phyloP scores from a whole-genome alignment of 1,284 basidiomycete genomes.

The Cystobasidiaceae sp. region DNA sequence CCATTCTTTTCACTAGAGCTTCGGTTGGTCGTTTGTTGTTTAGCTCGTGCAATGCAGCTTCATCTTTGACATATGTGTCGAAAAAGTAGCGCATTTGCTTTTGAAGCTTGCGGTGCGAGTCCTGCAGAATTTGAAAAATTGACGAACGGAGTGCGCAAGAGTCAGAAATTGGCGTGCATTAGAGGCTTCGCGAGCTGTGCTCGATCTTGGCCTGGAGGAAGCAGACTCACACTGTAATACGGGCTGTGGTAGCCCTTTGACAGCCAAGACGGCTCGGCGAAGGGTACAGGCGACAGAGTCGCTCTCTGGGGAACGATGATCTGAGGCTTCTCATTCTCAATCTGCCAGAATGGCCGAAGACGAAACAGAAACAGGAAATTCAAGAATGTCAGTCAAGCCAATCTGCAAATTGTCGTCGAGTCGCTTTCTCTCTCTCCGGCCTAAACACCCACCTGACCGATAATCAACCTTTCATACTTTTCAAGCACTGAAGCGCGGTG shows the following conservation, averaged over 20 bases:
- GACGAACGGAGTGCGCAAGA: background rate
- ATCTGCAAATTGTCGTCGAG: no score
- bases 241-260: conserved; percentile 70
- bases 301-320: conserved; percentile 52
- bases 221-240: conserved; percentile 69
- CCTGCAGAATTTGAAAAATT: conserved; percentile 41
- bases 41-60: conserved; percentile 45
- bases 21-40: conserved; percentile 44
- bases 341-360: conserved; percentile 42
- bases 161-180: background rate
- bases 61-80: conserved; percentile 40
- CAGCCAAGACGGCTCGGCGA: conserved; percentile 79
- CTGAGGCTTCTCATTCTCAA: conserved; percentile 60
- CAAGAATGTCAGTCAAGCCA: background rate
- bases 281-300: conserved; percentile 59
- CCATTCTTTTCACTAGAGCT: conserved; percentile 47
- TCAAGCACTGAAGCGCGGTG: conserved; percentile 72
- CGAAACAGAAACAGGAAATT: conserved; percentile 29
- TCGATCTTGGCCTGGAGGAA: background rate
- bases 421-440: no score
- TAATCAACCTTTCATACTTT: conserved; percentile 63
- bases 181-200: background rate
- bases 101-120: conserved; percentile 49
- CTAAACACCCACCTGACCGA: conserved; percentile 56
- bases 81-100: conserved; percentile 43